These are phyloP conservation scores for Teratosphaeria pseudoeucalypti DNA, from an alignment of 2,329 filamentous ascomycete species.

Conservation along the genomic window DNA sequence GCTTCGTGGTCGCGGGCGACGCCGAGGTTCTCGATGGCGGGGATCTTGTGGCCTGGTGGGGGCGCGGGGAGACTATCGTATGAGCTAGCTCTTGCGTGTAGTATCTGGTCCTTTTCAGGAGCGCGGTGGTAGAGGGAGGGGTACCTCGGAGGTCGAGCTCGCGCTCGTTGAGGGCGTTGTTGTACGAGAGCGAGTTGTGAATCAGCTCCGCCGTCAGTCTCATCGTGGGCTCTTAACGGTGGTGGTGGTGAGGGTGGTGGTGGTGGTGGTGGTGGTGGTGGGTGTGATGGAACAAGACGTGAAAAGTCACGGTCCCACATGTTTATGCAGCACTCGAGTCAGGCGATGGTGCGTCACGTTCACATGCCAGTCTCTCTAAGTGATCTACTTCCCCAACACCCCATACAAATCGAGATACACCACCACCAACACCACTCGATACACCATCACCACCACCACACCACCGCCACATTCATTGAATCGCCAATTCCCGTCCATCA, in stretches of 20 bases:
- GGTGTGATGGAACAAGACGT: background rate
- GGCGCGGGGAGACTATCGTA: conserved; percentile 29
- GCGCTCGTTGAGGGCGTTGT: conserved; percentile 96
- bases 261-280: background rate
- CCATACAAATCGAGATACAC: background rate
- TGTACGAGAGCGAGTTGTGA: conserved; percentile 87
- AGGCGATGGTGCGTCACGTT: background rate
- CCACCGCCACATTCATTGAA: background rate
- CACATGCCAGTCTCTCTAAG: background rate
- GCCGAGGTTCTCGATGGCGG: conserved; percentile 93
- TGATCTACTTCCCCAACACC: background rate
- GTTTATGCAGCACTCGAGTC: background rate
- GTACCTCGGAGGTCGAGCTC: conserved; percentile 99
- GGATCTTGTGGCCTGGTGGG: conserved; percentile 87
- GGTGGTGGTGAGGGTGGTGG: background rate
- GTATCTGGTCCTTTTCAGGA: conserved; percentile 89
- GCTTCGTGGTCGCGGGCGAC: conserved; percentile 91
- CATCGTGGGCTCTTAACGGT: conserved; percentile 62
- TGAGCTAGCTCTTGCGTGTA: conserved; percentile 52
- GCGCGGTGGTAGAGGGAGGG: conserved; percentile 33
- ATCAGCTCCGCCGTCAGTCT: conserved; percentile 93
- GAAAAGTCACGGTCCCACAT: background rate
- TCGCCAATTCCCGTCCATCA: background rate
- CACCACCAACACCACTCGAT: background rate
- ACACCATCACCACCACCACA: background rate